Conservation (phyloP, 768 basidiomycete genomes). For the Crucibulum laeve region DNA sequence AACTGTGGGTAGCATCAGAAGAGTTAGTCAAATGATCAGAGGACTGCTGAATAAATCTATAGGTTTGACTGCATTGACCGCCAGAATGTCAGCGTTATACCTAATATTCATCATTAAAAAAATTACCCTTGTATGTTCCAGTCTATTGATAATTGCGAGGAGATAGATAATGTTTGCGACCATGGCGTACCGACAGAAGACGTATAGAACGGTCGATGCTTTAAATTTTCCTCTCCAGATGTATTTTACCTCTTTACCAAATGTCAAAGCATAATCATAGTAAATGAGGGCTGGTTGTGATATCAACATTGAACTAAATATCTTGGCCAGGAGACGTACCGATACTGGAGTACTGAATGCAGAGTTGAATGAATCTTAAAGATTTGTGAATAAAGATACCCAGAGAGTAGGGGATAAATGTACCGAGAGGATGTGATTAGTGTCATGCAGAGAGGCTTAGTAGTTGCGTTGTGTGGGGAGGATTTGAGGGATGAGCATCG, state of each 20-base stretch:
- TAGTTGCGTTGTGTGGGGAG: too few relatives aligned
- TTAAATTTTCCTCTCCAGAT: conserved; percentile 23
- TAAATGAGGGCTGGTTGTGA: conserved; percentile 18
- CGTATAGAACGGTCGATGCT: conserved; percentile 24
- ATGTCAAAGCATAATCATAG: conserved; percentile 27
- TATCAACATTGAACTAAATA: neutral
- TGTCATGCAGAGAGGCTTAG: too few relatives aligned
- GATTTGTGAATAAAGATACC: too few relatives aligned
- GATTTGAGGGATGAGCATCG: too few relatives aligned
- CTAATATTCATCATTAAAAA: neutral
- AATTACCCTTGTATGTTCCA: conserved; percentile 10
- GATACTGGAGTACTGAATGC: conserved; percentile 17
- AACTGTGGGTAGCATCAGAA: neutral
- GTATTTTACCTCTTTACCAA: conserved; percentile 24
- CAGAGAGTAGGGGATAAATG: too few relatives aligned
- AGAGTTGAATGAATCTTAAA: conserved; percentile 15
- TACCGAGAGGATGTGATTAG: too few relatives aligned
- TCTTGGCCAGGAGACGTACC: conserved; percentile 5
- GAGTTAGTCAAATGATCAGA: neutral
- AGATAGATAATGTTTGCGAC: conserved; percentile 27
- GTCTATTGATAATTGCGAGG: conserved; percentile 17
- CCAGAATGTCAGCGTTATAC: neutral
- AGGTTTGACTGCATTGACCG: neutral
- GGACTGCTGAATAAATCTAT: neutral
- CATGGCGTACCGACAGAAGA: conserved; percentile 28